A percentile compares a stretch with the other conserved stretches of the same genome.
phyloP scores from a whole-genome alignment of 2,329 filamentous ascomycete genomes.

The Fusarium papillatum region DNA sequence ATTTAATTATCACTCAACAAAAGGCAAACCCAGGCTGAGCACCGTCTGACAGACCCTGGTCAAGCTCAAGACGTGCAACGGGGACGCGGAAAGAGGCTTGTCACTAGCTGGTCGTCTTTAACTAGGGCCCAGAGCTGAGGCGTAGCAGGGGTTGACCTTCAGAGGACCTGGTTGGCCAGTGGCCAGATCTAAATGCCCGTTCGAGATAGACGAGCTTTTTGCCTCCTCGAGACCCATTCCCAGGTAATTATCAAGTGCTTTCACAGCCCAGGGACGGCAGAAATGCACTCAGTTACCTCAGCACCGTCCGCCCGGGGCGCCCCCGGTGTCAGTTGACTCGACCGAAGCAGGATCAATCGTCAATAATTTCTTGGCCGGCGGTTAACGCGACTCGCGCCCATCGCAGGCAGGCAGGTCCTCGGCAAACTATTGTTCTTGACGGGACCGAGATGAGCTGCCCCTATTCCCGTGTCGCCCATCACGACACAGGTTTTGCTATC shows the following conservation, averaged over 20 bases:
- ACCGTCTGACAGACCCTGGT: slow-evolving; percentile 8
- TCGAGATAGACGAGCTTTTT: slow-evolving; percentile 37
- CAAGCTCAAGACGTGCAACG: slow-evolving; percentile 26
- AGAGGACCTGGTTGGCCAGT: slow-evolving; percentile 37
- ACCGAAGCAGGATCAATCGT: slow-evolving; percentile 7
- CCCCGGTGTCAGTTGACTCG: slow-evolving; percentile 11
- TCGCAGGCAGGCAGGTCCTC: not conserved
- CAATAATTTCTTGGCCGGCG: slow-evolving; percentile 8
- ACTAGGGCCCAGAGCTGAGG: slow-evolving; percentile 30
- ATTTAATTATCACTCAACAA: slow-evolving; percentile 29
- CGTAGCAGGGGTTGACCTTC: slow-evolving; percentile 21
- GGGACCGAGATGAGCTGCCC: slow-evolving; percentile 7
- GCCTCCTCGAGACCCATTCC: not conserved
- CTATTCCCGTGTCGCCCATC: not conserved
- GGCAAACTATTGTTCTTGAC: not conserved
- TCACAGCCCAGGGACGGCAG: slow-evolving; percentile 8
- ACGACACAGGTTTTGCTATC: not conserved
- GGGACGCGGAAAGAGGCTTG: slow-evolving; percentile 31
- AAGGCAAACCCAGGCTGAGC: slow-evolving; percentile 4
- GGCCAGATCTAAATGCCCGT: slow-evolving; percentile 36
- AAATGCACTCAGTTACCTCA: slow-evolving; percentile 5
- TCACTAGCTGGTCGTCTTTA: slow-evolving; percentile 17
- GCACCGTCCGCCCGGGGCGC: not conserved
- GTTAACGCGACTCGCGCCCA: slow-evolving; percentile 11
- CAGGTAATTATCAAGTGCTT: slow-evolving; percentile 4